Conservation (phyloP, 768 basidiomycete species). For the Brasilioporus rufonigricans region DNA sequence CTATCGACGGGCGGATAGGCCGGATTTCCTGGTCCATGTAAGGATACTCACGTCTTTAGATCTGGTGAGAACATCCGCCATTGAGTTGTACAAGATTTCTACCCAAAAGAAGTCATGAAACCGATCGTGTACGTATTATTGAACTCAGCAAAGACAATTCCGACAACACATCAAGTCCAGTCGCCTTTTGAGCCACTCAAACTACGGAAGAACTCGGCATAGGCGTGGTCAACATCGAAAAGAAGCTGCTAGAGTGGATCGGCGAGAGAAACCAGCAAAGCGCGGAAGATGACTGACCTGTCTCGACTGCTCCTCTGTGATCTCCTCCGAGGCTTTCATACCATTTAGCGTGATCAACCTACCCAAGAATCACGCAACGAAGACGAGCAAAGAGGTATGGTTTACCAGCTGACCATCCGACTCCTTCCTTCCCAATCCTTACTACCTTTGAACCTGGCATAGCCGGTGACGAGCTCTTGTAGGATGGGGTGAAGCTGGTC, state of each 20-base stretch:
- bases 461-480: conserved; percentile 93
- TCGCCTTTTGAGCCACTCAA: conserved; percentile 44
- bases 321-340: conserved; percentile 96
- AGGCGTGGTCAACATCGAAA: conserved; percentile 97
- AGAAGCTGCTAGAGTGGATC: conserved; percentile 52
- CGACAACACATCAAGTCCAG: conserved; percentile 14
- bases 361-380: background rate
- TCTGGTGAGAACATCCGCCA: no score
- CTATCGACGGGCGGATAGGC: no score
- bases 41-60: no score
- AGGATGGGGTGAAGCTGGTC: conserved; percentile 94
- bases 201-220: conserved; percentile 89
- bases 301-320: conserved; percentile 91
- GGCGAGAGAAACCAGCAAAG: background rate
- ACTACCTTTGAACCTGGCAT: conserved; percentile 91
- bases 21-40: no score
- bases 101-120: background rate
- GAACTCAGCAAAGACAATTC: background rate
- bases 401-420: conserved; percentile 85
- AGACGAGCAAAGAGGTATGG: background rate
- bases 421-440: conserved; percentile 97
- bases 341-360: conserved; percentile 96
- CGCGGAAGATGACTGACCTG: conserved; percentile 51
- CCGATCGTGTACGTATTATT: background rate
- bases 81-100: no score